Evolutionary conservation across 2,329 filamentous ascomycete genomes (phyloP).

Genomic region (Talaromyces albobiverticillius): DNA sequence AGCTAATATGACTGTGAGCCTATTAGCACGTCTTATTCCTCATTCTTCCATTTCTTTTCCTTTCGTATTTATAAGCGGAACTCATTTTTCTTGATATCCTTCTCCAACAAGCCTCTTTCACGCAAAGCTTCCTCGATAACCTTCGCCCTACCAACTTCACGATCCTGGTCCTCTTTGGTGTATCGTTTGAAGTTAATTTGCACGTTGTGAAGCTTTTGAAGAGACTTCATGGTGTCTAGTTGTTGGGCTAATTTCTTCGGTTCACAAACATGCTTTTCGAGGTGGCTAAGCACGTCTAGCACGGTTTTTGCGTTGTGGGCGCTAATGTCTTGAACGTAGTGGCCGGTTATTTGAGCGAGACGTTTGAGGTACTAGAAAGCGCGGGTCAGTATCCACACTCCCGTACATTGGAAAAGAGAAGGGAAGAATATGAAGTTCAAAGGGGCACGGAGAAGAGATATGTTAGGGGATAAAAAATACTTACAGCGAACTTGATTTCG

Average conservation of each 20-base stretch:
- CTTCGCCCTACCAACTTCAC: constrained; percentile 72
- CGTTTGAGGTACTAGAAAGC: constrained; percentile 71
- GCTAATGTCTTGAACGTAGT: constrained; percentile 68
- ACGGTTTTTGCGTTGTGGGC: constrained; percentile 58
- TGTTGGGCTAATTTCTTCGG: constrained; percentile 53
- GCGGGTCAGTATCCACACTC: constrained; percentile 12
- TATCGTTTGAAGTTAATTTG: constrained; percentile 62
- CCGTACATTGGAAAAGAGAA: background rate
- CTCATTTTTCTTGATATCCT: constrained; percentile 22
- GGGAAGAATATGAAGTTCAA: background rate
- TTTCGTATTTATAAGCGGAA: constrained; percentile 36
- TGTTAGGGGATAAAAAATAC: constrained; percentile 36
- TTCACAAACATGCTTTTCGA: constrained; percentile 37
- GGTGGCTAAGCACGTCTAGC: constrained; percentile 53
- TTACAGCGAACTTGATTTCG: constrained; percentile 69
- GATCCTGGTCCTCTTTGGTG: constrained; percentile 70
- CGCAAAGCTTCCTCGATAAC: constrained; percentile 69
- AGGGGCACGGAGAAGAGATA: background rate
- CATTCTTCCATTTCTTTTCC: background rate
- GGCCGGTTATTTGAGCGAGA: constrained; percentile 75
- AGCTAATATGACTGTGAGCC: background rate
- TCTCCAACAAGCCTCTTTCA: constrained; percentile 52
- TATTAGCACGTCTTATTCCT: too few species aligned
- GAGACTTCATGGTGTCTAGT: constrained; percentile 46
- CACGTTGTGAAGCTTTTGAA: constrained; percentile 67